Evolutionary conservation across 768 basidiomycete species (phyloP), one percentile per base, ranked within the genome.

Genomic region (Russula compacta): DNA sequence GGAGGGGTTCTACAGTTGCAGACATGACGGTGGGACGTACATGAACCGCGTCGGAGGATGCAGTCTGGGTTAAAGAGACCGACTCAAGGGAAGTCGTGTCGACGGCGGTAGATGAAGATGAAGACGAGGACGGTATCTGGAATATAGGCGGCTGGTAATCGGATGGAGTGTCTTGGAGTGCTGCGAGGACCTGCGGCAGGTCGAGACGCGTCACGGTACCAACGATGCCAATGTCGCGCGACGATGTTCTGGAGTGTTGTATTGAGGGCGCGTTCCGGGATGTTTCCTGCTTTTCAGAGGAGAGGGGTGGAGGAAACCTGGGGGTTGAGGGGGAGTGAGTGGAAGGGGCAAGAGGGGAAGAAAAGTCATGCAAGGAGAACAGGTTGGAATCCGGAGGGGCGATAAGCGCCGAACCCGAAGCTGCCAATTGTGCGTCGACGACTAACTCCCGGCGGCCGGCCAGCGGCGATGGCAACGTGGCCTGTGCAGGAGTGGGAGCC

Each of bases 221-320:
- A 57, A 84, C 77, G 60, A 83, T 78, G 59, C 79, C 80, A 56
- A 81, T 70, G 69, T 81, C 77, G 36, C 79, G 74, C n/a, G 78
- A 77, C 10, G 74, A 70, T 6, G 64, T 53, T 68, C 78, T 79
- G 53, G 77, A 70, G 68, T 73, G 71, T 67, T 39, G 21, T 2
- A 21, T 4, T 2, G 39, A 24, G 33, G 39, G 46, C 33, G 17
- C 38, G 19, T 19, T 36, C 32, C 61, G 56, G 4, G 56, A 38
- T 10, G 6, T 46, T 15, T 40, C 29, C 19, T 14, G 38, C 14
- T 21, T 17, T 5, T 44, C 10, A n/a, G 51, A 14, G 12, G 52
- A 24, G 56, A 38, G 6, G 0, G 59, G 44, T 11, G 33, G 44
- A 32, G 48, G 43, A 19, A 10, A 6, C 8, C n/a, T 50, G 12